Percentiles rank a stretch among this genome's conserved stretches.
Evolutionary conservation across 2,329 filamentous ascomycete species (phyloP).

Genomic region (Dissoconium aciculare): DNA sequence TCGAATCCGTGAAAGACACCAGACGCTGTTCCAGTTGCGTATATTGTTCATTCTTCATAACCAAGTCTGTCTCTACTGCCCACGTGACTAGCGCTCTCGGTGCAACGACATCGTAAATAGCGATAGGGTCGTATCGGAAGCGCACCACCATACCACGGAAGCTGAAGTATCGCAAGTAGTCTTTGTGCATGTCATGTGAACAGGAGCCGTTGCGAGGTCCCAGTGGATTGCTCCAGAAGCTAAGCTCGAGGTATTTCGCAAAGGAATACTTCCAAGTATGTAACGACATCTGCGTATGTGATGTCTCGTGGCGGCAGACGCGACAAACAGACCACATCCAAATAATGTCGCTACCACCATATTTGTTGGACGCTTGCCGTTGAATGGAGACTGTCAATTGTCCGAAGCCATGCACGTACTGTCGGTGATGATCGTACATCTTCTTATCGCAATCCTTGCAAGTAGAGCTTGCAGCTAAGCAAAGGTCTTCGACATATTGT

Average conservation of each 20-base stretch:
- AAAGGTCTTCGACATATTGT: conserved; percentile 87
- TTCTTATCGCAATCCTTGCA: conserved; percentile 75
- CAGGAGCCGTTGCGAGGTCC: conserved; percentile 62
- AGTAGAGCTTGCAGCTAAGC: conserved; percentile 55
- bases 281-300: conserved; percentile 78
- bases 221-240: conserved; percentile 83
- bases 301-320: conserved; percentile 77
- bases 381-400: conserved; percentile 86
- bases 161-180: conserved; percentile 87
- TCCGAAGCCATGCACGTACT: conserved; percentile 92
- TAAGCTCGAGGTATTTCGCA: conserved; percentile 92
- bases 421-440: conserved; percentile 85
- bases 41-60: conserved; percentile 84
- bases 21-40: conserved; percentile 66
- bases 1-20: conserved; percentile 73
- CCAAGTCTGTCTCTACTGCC: conserved; percentile 92
- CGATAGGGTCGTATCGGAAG: conserved; percentile 84
- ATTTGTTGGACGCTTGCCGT: conserved; percentile 50
- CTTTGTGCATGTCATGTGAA: conserved; percentile 78
- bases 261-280: conserved; percentile 97
- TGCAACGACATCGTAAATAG: conserved; percentile 86
- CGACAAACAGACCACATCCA: conserved; percentile 98
- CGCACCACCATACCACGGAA: conserved; percentile 71
- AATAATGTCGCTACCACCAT: conserved; percentile 57
- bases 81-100: conserved; percentile 82